A percentile compares a stretch with the other conserved stretches of the same genome.
Conservation (phyloP, 345 rosid species). For the Euphorbia pulcherrima region DNA sequence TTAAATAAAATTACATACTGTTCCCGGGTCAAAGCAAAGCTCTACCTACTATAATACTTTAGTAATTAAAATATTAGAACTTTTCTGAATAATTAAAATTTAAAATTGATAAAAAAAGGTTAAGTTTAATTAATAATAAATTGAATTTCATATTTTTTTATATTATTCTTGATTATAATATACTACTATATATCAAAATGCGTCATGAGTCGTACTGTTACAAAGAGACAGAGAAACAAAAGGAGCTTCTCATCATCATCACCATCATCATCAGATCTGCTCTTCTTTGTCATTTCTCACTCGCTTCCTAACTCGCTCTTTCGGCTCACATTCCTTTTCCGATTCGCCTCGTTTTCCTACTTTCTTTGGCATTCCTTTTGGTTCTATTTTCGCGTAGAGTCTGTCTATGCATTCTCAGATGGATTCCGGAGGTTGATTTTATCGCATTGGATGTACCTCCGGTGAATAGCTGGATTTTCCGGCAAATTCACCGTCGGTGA, state of each 20-base stretch:
- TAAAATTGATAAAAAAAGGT: conserved; percentile 5
- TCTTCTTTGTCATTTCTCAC: too few species aligned
- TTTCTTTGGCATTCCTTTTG: neutral
- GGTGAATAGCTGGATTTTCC: conserved; percentile 18
- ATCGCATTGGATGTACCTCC: conserved; percentile 31
- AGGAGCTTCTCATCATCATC: conserved; percentile 6
- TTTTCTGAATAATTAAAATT: neutral
- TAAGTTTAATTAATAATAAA: conserved; percentile 27
- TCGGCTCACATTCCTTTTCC: conserved; percentile 21
- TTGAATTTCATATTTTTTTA: neutral
- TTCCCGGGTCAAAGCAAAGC: conserved; percentile 16
- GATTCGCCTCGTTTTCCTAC: conserved; percentile 13
- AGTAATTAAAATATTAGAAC: conserved; percentile 1
- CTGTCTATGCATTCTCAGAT: neutral
- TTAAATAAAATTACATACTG: too few species aligned
- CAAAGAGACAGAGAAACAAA: conserved; percentile 7
- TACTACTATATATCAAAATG: conserved; percentile 1
- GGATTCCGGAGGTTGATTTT: neutral
- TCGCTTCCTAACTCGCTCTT: too few species aligned
- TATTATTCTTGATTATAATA: too few species aligned
- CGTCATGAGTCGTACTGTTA: conserved; percentile 22
- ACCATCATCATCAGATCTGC: conserved; percentile 56
- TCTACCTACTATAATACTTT: conserved; percentile 14
- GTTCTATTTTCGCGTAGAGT: neutral
- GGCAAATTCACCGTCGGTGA: conserved; percentile 16